phyloP scores from a whole-genome alignment of 2,329 filamentous ascomycete species.

The Fusarium udum region DNA sequence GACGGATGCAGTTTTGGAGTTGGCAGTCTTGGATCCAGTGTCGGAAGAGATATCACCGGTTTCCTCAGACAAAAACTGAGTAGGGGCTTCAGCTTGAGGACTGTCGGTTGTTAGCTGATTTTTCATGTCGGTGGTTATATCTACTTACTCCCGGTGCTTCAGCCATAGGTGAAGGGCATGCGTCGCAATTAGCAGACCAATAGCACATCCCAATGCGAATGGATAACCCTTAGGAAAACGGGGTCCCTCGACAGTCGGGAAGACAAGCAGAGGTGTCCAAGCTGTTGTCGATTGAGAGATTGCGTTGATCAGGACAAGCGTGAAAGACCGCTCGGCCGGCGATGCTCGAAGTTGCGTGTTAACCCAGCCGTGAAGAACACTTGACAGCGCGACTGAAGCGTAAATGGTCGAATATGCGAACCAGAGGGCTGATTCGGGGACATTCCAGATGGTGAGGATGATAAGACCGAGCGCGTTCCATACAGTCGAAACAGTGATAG shows the following conservation, averaged over 20 bases:
- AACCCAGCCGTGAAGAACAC: conserved; percentile 65
- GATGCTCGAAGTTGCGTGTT: conserved; percentile 59
- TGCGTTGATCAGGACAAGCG: conserved; percentile 60
- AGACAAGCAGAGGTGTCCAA: conserved; percentile 64
- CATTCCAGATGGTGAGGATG: conserved; percentile 65
- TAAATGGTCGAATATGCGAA: conserved; percentile 57
- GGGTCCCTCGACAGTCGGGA: conserved; percentile 56
- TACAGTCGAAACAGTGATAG: conserved; percentile 60
- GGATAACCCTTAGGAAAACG: conserved; percentile 55
- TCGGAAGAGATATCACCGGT: background rate
- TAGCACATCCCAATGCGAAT: conserved; percentile 49
- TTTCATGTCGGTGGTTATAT: accelerated
- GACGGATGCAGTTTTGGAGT: background rate
- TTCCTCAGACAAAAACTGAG: background rate
- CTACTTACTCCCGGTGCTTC: conserved; percentile 34
- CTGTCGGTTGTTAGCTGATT: background rate
- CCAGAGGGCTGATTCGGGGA: conserved; percentile 55
- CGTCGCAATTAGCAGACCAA: conserved; percentile 42
- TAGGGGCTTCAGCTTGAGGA: background rate
- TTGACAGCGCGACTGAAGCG: conserved; percentile 61
- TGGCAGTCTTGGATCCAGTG: background rate
- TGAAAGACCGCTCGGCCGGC: conserved; percentile 58
- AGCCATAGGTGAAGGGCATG: conserved; percentile 38
- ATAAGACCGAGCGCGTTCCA: conserved; percentile 64
- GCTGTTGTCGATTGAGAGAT: conserved; percentile 65